These are phyloP conservation scores for Chlorella sp. DNA, from an alignment of 139 green algal species.

Conservation along the genomic window DNA sequence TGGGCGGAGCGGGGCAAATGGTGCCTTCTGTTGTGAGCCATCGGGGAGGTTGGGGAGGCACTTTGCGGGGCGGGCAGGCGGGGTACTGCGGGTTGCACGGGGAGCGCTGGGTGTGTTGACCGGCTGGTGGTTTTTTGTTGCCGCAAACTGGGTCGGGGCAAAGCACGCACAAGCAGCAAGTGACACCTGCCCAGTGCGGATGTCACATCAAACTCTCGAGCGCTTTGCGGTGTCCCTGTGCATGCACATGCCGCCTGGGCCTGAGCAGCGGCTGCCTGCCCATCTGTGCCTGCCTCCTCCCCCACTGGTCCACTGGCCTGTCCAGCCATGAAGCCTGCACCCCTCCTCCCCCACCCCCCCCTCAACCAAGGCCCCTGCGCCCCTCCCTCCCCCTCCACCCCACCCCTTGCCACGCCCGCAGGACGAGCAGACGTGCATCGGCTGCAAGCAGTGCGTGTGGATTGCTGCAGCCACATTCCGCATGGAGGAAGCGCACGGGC, in stretches of 20 bases:
- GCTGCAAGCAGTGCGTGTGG: conserved; percentile 90
- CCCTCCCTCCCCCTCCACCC: neutral
- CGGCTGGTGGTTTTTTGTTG: neutral
- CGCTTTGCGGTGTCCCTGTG: neutral
- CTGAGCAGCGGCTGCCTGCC: neutral
- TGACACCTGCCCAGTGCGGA: no score
- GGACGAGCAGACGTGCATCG: conserved; percentile 88
- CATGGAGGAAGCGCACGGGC: conserved; percentile 79
- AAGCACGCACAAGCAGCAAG: no score
- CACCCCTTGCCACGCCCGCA: neutral
- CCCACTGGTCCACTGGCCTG: no score
- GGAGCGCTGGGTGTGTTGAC: neutral
- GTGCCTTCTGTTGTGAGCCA: neutral
- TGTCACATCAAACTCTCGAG: no score
- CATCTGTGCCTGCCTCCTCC: neutral
- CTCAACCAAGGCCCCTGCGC: neutral
- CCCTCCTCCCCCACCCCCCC: neutral
- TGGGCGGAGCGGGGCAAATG: no score
- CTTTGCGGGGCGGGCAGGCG: no score
- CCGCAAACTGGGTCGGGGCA: no score
- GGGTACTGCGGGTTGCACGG: no score
- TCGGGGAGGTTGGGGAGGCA: neutral
- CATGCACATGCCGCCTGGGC: neutral
- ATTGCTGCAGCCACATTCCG: conserved; percentile 79
- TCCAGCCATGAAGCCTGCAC: neutral